Conservation (phyloP, 352 stramenopile genomes). For the Phytophthora pinifolia region DNA sequence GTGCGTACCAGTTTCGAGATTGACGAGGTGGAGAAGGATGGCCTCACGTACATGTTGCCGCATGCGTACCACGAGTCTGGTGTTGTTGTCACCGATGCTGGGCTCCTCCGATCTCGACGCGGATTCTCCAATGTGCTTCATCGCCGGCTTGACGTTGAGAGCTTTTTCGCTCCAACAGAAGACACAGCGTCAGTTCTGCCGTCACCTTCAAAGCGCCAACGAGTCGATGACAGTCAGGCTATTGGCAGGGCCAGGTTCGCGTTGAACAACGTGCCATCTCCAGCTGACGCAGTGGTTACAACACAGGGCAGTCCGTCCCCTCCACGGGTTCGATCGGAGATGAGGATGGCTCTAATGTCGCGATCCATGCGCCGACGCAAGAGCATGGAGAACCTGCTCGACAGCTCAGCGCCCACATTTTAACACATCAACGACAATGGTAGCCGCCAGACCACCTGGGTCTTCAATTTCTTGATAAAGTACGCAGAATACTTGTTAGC, state of each 20-base stretch:
- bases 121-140: conserved; percentile 60
- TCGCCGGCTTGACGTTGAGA: conserved; percentile 48
- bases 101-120: conserved; percentile 46
- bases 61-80: conserved; percentile 65
- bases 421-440: not conserved
- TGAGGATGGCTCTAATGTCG: conserved; percentile 2
- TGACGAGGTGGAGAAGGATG: conserved; percentile 32
- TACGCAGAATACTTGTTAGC: too few relatives aligned
- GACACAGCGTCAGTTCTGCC: conserved; percentile 5
- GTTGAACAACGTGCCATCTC: conserved; percentile 13
- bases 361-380: conserved; percentile 62
- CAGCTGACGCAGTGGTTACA: not conserved
- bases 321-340: conserved; percentile 2
- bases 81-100: conserved; percentile 40
- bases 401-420: conserved; percentile 6
- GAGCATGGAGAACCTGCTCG: conserved; percentile 43
- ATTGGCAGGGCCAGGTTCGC: conserved; percentile 14
- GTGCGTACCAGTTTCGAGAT: conserved; percentile 45
- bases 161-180: conserved; percentile 38
- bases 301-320: conserved; percentile 9
- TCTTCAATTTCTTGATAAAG: too few relatives aligned
- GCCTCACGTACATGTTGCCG: conserved; percentile 46
- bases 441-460: too few relatives aligned
- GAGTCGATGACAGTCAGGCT: not conserved
- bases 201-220: conserved; percentile 10